These are phyloP conservation scores for Beauveria rudraprayagi DNA, from an alignment of 2,329 filamentous ascomycete species.

Conservation along the genomic window DNA sequence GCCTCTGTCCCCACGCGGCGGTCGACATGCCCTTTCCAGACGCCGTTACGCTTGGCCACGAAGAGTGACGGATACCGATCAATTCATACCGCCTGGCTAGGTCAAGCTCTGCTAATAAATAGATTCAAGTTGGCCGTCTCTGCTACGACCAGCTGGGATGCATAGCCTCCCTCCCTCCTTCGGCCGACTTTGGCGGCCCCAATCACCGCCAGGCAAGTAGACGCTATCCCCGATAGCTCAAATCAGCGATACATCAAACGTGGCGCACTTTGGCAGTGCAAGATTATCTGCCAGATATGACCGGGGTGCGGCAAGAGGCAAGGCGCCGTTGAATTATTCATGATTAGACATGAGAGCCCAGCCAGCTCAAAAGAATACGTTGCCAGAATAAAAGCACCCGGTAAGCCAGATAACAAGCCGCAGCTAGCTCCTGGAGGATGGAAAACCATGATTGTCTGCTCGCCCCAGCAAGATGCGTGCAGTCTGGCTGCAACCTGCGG, in stretches of 20 bases:
- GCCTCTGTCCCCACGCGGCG: not conserved
- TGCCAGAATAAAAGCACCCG: not conserved
- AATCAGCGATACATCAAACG: not conserved
- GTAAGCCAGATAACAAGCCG: not conserved
- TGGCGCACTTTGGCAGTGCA: not conserved
- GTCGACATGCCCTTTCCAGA: not conserved
- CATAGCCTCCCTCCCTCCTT: not conserved
- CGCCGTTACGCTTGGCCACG: not conserved
- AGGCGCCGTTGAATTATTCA: not conserved
- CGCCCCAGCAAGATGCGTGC: not conserved
- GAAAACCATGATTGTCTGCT: not conserved
- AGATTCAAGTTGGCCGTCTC: not conserved
- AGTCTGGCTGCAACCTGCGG: not conserved
- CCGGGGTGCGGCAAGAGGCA: not conserved
- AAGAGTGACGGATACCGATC: not conserved
- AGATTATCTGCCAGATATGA: not conserved
- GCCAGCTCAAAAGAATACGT: not conserved
- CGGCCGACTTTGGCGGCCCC: not conserved
- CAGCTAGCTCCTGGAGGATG: not conserved
- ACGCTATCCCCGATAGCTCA: conserved; percentile 5
- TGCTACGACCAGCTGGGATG: not conserved
- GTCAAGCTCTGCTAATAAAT: not conserved
- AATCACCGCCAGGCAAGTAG: not conserved
- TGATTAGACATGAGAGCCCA: not conserved
- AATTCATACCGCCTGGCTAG: not conserved